phyloP scores from a whole-genome alignment of 139 green algal species.

The Closterium sp. region DNA sequence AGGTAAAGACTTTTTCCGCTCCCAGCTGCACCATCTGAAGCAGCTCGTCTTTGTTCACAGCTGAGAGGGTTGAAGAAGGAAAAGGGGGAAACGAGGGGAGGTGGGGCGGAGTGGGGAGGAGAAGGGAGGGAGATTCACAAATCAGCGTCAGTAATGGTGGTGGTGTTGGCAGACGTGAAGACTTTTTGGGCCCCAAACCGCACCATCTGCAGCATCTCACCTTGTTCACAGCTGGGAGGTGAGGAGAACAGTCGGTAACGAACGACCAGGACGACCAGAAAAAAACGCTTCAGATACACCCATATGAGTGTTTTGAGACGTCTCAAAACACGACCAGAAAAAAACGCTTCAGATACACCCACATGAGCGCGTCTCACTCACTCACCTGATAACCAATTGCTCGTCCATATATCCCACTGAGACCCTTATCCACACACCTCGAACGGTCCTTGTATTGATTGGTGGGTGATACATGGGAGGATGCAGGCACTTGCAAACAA shows the following conservation, averaged over 20 bases:
- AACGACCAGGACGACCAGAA: not conserved
- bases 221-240: conserved; percentile 81
- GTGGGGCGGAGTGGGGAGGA: not conserved
- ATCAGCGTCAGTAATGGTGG: not conserved
- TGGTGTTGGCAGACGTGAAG: conserved; percentile 72
- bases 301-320: too few species aligned
- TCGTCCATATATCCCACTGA: too few species aligned
- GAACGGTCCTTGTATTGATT: too few species aligned
- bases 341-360: too few species aligned
- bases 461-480: too few species aligned
- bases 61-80: not conserved
- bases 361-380: too few species aligned
- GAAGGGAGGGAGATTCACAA: not conserved
- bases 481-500: too few species aligned
- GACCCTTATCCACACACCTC: too few species aligned
- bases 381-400: too few species aligned
- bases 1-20: conserved; percentile 90
- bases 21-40: conserved; percentile 97
- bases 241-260: not conserved
- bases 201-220: conserved; percentile 95
- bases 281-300: too few species aligned
- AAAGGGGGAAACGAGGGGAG: not conserved
- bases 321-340: too few species aligned
- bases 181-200: conserved; percentile 97
- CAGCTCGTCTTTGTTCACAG: conserved; percentile 95